A percentile compares a stretch with the other conserved stretches of the same genome.
phyloP scores from a whole-genome alignment of 2,329 filamentous ascomycete genomes.

The Zymoseptoria tritici region DNA sequence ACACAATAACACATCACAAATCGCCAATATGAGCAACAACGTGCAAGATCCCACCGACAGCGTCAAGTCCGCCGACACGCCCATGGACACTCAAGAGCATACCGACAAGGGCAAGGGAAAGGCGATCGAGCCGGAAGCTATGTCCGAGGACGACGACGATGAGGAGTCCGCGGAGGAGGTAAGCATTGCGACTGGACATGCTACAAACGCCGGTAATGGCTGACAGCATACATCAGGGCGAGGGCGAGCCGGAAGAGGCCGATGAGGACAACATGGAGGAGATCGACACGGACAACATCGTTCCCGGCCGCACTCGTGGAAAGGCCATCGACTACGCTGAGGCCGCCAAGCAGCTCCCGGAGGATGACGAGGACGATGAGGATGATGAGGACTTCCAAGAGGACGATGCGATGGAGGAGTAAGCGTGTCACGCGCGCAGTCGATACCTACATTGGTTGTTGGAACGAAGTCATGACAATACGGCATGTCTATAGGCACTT shows the following conservation, averaged over 20 bases:
- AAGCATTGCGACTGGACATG: constrained; percentile 2
- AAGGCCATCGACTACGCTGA: constrained; percentile 90
- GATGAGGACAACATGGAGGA: constrained; percentile 80
- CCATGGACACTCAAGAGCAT: constrained; percentile 40
- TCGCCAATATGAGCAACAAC: constrained; percentile 22
- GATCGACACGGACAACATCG: constrained; percentile 85
- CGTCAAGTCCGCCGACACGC: constrained; percentile 23
- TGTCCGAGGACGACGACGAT: constrained; percentile 34
- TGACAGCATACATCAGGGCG: constrained; percentile 8
- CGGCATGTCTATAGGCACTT: too few species aligned
- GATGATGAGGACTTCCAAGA: constrained; percentile 62
- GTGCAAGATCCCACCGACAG: constrained; percentile 18
- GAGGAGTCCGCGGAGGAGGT: constrained; percentile 37
- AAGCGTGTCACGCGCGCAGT: not conserved
- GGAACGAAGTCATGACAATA: not conserved
- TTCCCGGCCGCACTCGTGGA: constrained; percentile 77
- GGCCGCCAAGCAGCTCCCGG: constrained; percentile 70
- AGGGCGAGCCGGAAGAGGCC: constrained; percentile 54
- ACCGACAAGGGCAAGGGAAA: constrained; percentile 82
- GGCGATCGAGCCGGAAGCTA: constrained; percentile 53
- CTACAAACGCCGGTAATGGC: constrained; percentile 15
- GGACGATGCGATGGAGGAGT: constrained; percentile 42
- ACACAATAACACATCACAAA: not conserved
- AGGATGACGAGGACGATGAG: constrained; percentile 70
- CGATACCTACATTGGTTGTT: not conserved